Percentiles rank a stretch among this genome's conserved stretches.
Conservation (phyloP, 2,329 filamentous ascomycete species). For the Diplodia intermedia region DNA sequence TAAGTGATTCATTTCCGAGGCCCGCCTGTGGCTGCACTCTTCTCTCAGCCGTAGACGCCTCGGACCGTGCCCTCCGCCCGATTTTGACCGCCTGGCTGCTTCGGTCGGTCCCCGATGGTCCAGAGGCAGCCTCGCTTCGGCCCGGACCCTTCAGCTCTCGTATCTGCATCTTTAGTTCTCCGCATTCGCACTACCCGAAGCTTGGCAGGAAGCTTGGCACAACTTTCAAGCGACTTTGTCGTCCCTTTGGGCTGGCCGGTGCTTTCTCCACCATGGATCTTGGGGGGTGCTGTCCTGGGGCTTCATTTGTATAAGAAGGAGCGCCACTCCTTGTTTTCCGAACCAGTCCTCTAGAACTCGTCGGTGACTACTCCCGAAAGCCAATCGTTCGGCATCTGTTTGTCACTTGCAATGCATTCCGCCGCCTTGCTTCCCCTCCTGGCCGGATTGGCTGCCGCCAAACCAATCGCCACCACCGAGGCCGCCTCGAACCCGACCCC, state of each 20-base stretch:
- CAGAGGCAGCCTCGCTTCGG: too few relatives aligned
- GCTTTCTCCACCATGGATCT: neutral
- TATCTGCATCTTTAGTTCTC: too few relatives aligned
- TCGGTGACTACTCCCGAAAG: neutral
- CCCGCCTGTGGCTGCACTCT: too few relatives aligned
- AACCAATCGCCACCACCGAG: conserved; percentile 8
- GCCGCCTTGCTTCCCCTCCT: conserved; percentile 12
- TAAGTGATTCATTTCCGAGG: too few relatives aligned
- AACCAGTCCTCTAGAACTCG: neutral
- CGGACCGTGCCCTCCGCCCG: too few relatives aligned
- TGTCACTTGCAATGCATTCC: conserved; percentile 2
- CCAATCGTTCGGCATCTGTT: neutral
- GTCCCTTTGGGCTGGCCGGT: neutral
- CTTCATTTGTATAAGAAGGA: neutral
- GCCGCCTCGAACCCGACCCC: conserved; percentile 18
- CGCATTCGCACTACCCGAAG: too few relatives aligned
- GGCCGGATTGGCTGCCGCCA: conserved; percentile 19
- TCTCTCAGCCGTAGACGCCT: too few relatives aligned
- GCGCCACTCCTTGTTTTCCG: neutral
- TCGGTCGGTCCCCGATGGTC: too few relatives aligned
- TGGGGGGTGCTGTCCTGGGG: neutral
- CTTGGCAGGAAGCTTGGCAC: neutral
- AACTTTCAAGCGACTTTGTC: neutral
- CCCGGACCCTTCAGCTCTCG: too few relatives aligned
- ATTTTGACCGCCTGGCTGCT: too few relatives aligned